These are phyloP conservation scores for Colletotrichum graminicola DNA, from an alignment of 2,329 filamentous ascomycete species.

Conservation along the genomic window DNA sequence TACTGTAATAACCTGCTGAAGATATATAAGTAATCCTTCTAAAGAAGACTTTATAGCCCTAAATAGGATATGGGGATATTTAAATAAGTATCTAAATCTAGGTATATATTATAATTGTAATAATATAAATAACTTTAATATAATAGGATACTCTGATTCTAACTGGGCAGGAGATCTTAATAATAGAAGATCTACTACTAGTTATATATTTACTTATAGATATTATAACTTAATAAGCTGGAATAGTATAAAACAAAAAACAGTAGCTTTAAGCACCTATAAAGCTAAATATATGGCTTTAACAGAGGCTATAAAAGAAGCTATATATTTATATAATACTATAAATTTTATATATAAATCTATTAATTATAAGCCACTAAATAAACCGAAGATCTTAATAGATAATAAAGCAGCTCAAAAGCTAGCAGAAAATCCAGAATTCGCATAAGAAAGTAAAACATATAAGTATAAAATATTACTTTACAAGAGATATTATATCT, in stretches of 20 bases:
- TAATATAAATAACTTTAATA: background rate
- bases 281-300: constrained; percentile 15
- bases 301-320: constrained; percentile 9
- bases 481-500: background rate
- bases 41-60: background rate
- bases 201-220: background rate
- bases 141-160: background rate
- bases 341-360: background rate
- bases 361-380: background rate
- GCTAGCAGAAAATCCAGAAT: background rate
- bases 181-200: background rate
- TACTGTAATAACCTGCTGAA: background rate
- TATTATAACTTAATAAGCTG: background rate
- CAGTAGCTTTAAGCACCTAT: constrained; percentile 1
- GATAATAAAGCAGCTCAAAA: background rate
- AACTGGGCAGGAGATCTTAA: background rate
- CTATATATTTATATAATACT: constrained; percentile 2
- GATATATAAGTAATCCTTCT: background rate
- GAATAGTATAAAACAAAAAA: background rate
- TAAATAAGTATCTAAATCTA: background rate
- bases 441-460: background rate
- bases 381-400: background rate
- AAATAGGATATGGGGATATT: background rate
- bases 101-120: background rate
- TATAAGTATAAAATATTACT: background rate